Evolutionary conservation across 179 eudicot species (phyloP).

Genomic region (Actinidia arguta): DNA sequence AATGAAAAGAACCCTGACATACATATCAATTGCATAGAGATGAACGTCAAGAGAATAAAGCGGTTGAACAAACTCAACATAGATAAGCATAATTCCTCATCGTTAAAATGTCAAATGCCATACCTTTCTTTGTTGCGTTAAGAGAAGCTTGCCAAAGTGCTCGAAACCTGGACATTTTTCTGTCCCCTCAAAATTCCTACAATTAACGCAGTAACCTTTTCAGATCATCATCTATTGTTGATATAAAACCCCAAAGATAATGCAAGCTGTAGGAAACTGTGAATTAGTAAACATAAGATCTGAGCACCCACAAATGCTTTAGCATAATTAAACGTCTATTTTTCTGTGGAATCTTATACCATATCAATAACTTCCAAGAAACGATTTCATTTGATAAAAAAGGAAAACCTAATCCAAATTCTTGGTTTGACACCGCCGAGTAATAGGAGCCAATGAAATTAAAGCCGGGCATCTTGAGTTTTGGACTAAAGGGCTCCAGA

Average conservation of each 20-base stretch:
- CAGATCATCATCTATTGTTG: conserved; percentile 5
- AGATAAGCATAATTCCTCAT: neutral
- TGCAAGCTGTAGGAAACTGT: neutral
- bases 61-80: neutral
- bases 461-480: too few species aligned
- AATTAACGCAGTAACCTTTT: neutral
- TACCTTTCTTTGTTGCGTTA: conserved; percentile 90
- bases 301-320: neutral
- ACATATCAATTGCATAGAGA: neutral
- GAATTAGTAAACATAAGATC: neutral
- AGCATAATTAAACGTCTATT: neutral
- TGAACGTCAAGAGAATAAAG: neutral
- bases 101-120: neutral
- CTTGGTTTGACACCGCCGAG: too few species aligned
- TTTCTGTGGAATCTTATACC: neutral
- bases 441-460: too few species aligned
- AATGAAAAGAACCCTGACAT: neutral
- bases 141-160: conserved; percentile 84
- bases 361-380: neutral
- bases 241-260: conserved; percentile 1
- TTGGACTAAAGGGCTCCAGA: too few species aligned
- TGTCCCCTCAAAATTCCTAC: conserved; percentile 23
- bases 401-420: too few species aligned
- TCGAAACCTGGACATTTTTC: conserved; percentile 78
- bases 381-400: neutral